Evolutionary conservation across 257 asterid species (phyloP).

Genomic region (Orobanche coerulescens): DNA sequence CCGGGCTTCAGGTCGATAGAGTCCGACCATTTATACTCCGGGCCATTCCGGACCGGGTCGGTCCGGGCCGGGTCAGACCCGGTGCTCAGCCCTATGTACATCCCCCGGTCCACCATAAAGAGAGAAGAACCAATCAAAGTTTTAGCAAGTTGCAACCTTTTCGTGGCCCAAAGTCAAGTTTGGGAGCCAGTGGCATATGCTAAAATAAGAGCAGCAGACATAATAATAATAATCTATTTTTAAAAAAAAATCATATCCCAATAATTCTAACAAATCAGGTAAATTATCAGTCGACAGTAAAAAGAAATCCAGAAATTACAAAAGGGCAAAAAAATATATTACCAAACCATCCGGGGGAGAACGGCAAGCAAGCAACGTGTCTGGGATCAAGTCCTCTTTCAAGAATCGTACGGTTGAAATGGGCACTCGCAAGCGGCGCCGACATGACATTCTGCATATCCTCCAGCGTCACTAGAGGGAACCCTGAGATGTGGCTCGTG

Average conservation of each 20-base stretch:
- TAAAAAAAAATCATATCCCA: too few relatives aligned
- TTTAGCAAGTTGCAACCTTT: background rate
- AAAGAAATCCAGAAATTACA: background rate
- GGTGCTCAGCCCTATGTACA: too few relatives aligned
- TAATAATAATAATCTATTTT: too few relatives aligned
- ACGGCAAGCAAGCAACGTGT: constrained; percentile 52
- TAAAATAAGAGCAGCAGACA: too few relatives aligned
- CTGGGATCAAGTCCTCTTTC: constrained; percentile 47
- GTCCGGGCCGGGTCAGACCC: too few relatives aligned
- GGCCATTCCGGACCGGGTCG: too few relatives aligned
- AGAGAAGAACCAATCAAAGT: too few relatives aligned
- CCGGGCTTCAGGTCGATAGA: too few relatives aligned
- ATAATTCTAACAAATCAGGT: background rate
- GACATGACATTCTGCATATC: constrained; percentile 36
- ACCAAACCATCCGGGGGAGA: constrained; percentile 80
- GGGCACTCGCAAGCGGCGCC: constrained; percentile 35
- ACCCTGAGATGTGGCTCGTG: constrained; percentile 40
- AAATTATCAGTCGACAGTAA: background rate
- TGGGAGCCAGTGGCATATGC: background rate
- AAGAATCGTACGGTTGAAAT: constrained; percentile 45
- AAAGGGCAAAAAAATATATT: background rate
- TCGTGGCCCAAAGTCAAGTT: background rate
- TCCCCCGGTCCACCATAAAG: too few relatives aligned
- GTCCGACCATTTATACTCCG: too few relatives aligned
- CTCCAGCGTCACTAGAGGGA: constrained; percentile 43